Percentiles rank a stretch among this genome's conserved stretches.
These are phyloP conservation scores for Adansonia madagascariensis DNA, from an alignment of 441 rosid species.

Conservation along the genomic window DNA sequence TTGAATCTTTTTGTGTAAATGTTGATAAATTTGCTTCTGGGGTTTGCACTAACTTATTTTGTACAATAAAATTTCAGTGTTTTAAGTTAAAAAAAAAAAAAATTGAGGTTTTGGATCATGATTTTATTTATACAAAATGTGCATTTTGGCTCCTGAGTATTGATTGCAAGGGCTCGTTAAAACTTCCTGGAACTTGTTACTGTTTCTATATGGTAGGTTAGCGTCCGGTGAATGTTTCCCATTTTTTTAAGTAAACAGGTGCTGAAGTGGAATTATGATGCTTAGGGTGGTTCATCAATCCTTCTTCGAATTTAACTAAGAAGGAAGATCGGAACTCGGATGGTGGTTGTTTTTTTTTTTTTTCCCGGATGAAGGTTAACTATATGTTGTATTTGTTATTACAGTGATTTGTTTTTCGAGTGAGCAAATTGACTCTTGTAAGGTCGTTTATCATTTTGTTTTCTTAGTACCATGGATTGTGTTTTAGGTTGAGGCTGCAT, in stretches of 20 bases:
- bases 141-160: background rate
- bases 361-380: background rate
- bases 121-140: background rate
- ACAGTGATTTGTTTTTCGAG: background rate
- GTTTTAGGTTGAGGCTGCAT: constrained; percentile 89
- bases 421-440: background rate
- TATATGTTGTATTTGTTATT: background rate
- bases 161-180: background rate
- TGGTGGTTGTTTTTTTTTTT: background rate
- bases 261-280: constrained; percentile 11
- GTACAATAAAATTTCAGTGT: background rate
- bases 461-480: constrained; percentile 8
- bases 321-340: constrained; percentile 1
- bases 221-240: background rate
- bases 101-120: background rate
- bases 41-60: background rate
- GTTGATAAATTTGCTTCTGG: constrained; percentile 4
- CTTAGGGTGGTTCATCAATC: constrained; percentile 17
- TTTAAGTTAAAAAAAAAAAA: too few species aligned
- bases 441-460: background rate
- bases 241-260: background rate
- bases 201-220: background rate
- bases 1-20: constrained; percentile 6
- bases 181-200: background rate
- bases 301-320: background rate